Evolutionary conservation across 352 stramenopile species (phyloP).

Genomic region (Phytophthora sp.): DNA sequence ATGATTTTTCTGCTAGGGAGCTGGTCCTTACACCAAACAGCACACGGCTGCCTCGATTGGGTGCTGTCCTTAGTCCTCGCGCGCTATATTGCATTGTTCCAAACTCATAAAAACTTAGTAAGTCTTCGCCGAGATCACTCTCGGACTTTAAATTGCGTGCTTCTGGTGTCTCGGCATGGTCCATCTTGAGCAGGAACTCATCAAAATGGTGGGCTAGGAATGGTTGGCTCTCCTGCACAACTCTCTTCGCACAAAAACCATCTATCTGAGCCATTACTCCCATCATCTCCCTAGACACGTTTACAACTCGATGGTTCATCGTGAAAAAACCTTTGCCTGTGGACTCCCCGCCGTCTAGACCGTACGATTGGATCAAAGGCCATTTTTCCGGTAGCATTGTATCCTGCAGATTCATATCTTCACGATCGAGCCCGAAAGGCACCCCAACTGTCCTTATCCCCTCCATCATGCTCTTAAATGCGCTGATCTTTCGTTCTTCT

Average conservation of each 20-base stretch:
- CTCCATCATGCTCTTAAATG: constrained; percentile 70
- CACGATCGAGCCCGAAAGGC: constrained; percentile 48
- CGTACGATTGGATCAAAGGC: constrained; percentile 78
- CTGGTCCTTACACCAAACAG: constrained; percentile 66
- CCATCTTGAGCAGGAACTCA: constrained; percentile 73
- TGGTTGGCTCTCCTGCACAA: constrained; percentile 58
- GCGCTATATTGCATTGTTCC: constrained; percentile 69
- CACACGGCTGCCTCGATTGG: constrained; percentile 55
- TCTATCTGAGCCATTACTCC: constrained; percentile 55
- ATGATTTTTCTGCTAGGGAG: constrained; percentile 35
- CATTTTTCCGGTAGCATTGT: constrained; percentile 73
- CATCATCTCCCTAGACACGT: constrained; percentile 48
- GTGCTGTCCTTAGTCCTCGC: constrained; percentile 34
- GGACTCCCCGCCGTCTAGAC: constrained; percentile 43
- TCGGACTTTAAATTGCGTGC: constrained; percentile 50
- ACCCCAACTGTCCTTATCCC: constrained; percentile 56
- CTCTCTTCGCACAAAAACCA: constrained; percentile 54
- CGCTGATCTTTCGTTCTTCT: constrained; percentile 67
- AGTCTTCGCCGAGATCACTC: constrained; percentile 63
- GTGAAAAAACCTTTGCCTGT: constrained; percentile 71
- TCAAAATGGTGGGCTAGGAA: constrained; percentile 65
- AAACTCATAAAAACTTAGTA: constrained; percentile 84
- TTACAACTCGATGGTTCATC: constrained; percentile 74
- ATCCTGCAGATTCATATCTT: constrained; percentile 47
- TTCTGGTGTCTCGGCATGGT: constrained; percentile 61